Evolutionary conservation across 2,329 filamentous ascomycete genomes (phyloP).

Genomic region (Beauveria varroae): DNA sequence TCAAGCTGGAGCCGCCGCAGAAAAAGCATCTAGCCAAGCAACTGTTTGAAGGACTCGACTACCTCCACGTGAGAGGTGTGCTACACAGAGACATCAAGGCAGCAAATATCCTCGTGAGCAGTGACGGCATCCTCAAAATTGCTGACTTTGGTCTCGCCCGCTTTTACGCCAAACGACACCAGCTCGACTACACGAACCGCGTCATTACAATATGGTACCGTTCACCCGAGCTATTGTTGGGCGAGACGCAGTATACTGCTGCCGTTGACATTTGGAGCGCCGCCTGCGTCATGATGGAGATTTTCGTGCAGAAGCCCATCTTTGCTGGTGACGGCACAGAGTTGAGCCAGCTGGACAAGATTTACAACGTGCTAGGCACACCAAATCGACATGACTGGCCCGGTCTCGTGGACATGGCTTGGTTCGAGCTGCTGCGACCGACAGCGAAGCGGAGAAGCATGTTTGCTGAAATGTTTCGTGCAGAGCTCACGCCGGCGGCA

Average conservation of each 20-base stretch:
- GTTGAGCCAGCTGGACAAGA: constrained; percentile 90
- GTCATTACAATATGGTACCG: constrained; percentile 99
- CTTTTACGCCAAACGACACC: constrained; percentile 88
- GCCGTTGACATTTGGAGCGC: constrained; percentile 96
- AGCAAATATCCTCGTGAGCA: constrained; percentile 92
- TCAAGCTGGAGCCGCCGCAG: constrained; percentile 74
- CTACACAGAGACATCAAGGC: constrained; percentile 97
- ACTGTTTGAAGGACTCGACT: constrained; percentile 88
- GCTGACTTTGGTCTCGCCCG: constrained; percentile 94
- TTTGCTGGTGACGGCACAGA: constrained; percentile 96
- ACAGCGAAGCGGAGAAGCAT: constrained; percentile 62
- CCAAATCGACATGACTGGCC: constrained; percentile 83
- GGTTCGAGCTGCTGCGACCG: constrained; percentile 88
- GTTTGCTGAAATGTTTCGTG: constrained; percentile 77
- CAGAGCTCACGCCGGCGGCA: constrained; percentile 68
- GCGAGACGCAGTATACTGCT: constrained; percentile 83
- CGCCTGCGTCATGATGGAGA: constrained; percentile 92
- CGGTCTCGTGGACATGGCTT: constrained; percentile 84
- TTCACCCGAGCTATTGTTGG: constrained; percentile 80
- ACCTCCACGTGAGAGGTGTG: constrained; percentile 87
- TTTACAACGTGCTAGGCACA: constrained; percentile 88
- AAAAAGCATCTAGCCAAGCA: constrained; percentile 92
- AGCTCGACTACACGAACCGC: constrained; percentile 94
- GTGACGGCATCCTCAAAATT: constrained; percentile 78
- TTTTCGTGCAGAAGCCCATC: constrained; percentile 87